Conservation (phyloP, 164 flowering plant genomes). For the Taxillus chinensis region DNA sequence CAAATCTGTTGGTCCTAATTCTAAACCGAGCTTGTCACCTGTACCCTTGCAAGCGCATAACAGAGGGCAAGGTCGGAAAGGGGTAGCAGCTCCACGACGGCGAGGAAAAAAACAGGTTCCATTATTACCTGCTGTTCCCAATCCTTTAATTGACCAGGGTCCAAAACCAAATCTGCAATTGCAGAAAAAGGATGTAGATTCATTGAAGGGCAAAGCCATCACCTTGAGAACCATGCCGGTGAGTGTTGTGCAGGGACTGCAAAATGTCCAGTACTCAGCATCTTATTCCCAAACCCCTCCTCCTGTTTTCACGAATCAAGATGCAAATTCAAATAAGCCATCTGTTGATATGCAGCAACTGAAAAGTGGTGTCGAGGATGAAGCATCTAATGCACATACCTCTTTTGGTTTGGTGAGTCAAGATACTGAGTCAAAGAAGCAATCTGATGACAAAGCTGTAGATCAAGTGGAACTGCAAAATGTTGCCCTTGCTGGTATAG, state of each 20-base stretch:
- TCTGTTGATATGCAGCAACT: not conserved
- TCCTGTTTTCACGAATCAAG: too few relatives aligned
- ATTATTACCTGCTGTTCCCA: slow-evolving; percentile 14
- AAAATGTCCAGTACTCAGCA: not conserved
- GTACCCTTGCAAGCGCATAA: slow-evolving; percentile 14
- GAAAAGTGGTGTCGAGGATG: slow-evolving; percentile 4
- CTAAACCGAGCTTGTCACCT: slow-evolving; percentile 9
- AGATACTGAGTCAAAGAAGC: slow-evolving; percentile 5
- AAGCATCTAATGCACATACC: slow-evolving; percentile 1
- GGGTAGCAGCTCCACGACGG: slow-evolving; percentile 30
- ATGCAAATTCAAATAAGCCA: too few relatives aligned
- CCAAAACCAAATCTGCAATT: slow-evolving; percentile 14
- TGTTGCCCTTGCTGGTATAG: too few relatives aligned
- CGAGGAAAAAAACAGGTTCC: slow-evolving; percentile 37
- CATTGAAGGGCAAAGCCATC: slow-evolving; percentile 7
- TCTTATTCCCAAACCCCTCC: too few relatives aligned
- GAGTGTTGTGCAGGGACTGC: slow-evolving; percentile 4
- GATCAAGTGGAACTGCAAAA: not conserved
- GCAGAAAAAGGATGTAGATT: slow-evolving; percentile 15
- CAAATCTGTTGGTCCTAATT: slow-evolving; percentile 4
- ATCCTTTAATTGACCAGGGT: slow-evolving; percentile 19
- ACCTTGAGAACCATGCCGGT: slow-evolving; percentile 12
- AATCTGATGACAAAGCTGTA: not conserved
- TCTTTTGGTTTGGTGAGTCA: not conserved
- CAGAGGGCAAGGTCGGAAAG: slow-evolving; percentile 30